Evolutionary conservation across 148 eudicot species (phyloP).

Genomic region (Salicornia ramosissima): DNA sequence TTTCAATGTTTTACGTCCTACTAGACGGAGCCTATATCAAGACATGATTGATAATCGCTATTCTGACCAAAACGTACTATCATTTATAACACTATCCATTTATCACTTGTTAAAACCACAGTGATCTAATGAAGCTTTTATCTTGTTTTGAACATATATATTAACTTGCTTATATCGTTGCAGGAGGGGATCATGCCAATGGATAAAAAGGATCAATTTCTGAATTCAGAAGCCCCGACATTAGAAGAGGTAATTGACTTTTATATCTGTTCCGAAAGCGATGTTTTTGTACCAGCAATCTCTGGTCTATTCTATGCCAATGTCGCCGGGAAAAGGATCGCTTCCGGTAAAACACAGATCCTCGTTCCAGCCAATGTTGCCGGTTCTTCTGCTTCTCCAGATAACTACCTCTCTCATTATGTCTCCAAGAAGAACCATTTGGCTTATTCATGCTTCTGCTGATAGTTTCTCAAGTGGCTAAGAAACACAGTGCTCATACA

Average conservation of each 20-base stretch:
- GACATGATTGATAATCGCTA: background rate
- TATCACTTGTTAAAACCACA: background rate
- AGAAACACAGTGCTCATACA: background rate
- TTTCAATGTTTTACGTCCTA: no score
- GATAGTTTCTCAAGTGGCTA: slow-evolving; percentile 1
- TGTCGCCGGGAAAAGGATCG: slow-evolving; percentile 86
- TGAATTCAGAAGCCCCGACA: slow-evolving; percentile 52
- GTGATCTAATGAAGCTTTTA: background rate
- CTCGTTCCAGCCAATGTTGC: slow-evolving; percentile 68
- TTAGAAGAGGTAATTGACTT: slow-evolving; percentile 78
- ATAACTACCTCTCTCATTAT: slow-evolving; percentile 57
- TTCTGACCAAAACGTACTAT: background rate
- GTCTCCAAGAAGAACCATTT: slow-evolving; percentile 77
- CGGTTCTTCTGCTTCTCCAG: slow-evolving; percentile 43
- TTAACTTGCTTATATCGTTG: slow-evolving; percentile 8
- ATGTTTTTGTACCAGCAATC: slow-evolving; percentile 87
- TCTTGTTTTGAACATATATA: background rate
- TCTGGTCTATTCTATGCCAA: slow-evolving; percentile 87
- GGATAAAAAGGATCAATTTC: slow-evolving; percentile 69
- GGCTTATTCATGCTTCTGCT: slow-evolving; percentile 93
- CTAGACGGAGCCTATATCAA: no score
- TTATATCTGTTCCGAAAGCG: slow-evolving; percentile 75
- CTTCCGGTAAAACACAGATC: slow-evolving; percentile 76
- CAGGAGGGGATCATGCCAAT: slow-evolving; percentile 89
- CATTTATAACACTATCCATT: background rate